These are phyloP conservation scores for Casuarina cunninghamiana DNA, from an alignment of 306 rosid species.

Conservation along the genomic window DNA sequence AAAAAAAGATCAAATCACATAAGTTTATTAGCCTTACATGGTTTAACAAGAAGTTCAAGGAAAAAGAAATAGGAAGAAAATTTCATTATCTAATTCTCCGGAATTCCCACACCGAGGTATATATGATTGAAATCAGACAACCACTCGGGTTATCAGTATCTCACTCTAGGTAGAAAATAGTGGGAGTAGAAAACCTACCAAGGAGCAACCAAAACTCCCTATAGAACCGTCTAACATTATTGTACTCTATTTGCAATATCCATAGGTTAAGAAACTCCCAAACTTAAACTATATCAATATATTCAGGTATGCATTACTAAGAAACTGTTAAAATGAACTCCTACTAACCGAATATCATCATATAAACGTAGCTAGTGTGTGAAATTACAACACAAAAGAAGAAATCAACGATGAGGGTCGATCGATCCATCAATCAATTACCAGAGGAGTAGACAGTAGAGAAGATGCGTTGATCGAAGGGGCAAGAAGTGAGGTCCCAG, in stretches of 20 bases:
- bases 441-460: slow-evolving; percentile 92
- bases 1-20: background rate
- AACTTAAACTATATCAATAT: background rate
- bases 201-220: background rate
- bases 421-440: slow-evolving; percentile 23
- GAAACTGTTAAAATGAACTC: too few species aligned
- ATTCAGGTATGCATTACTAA: too few species aligned
- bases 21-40: background rate
- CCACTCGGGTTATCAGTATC: background rate
- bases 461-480: slow-evolving; percentile 94
- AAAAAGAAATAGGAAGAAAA: background rate
- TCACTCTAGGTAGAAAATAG: too few species aligned
- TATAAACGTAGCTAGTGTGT: too few species aligned
- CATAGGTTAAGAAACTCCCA: background rate
- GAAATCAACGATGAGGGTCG: background rate
- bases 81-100: background rate
- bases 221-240: background rate
- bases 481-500: slow-evolving; percentile 96
- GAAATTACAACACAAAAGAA: background rate
- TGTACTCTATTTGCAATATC: background rate
- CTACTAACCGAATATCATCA: too few species aligned
- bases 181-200: background rate
- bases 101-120: background rate
- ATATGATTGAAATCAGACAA: background rate
- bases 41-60: background rate